Conservation (phyloP, 2,329 filamentous ascomycete species). For the Claviceps quebecensis region DNA sequence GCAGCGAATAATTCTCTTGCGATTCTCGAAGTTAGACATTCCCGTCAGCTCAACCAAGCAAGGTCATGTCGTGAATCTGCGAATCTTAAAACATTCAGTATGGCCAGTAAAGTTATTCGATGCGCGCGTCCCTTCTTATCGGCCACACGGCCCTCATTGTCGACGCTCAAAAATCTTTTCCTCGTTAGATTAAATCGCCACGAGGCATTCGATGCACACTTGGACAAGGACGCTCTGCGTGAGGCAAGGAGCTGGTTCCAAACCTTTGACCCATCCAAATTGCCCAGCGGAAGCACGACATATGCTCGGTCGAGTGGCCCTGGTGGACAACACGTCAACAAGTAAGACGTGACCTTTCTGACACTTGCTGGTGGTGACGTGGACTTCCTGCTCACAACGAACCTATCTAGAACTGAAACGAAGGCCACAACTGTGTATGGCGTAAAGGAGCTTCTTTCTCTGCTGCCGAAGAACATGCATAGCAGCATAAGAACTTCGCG, state of each 20-base stretch:
- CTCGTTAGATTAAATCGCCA: slow-evolving; percentile 22
- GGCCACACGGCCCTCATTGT: background rate
- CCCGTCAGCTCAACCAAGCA: background rate
- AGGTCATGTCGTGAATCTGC: background rate
- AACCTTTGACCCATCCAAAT: slow-evolving; percentile 25
- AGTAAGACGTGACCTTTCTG: slow-evolving; percentile 25
- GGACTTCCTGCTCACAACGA: background rate
- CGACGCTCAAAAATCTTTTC: background rate
- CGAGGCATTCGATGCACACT: slow-evolving; percentile 32
- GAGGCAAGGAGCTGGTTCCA: slow-evolving; percentile 39
- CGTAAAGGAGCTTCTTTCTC: slow-evolving; percentile 29
- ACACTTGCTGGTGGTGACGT: slow-evolving; percentile 13
- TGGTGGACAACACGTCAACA: slow-evolving; percentile 49
- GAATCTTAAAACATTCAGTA: background rate
- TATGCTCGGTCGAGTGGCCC: slow-evolving; percentile 47
- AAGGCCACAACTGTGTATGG: slow-evolving; percentile 43
- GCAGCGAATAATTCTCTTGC: background rate
- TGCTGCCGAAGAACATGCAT: slow-evolving; percentile 35
- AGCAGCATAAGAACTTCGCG: slow-evolving; percentile 33
- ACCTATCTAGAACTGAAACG: slow-evolving; percentile 38
- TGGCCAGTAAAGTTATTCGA: background rate
- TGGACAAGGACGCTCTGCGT: slow-evolving; percentile 35
- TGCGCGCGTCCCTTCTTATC: background rate
- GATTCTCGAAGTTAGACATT: background rate
- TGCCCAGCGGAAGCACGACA: slow-evolving; percentile 38